Evolutionary conservation across 2,329 filamentous ascomycete genomes (phyloP), one percentile per base, ranked within the genome.

Genomic region (Botrytis sinoallii): DNA sequence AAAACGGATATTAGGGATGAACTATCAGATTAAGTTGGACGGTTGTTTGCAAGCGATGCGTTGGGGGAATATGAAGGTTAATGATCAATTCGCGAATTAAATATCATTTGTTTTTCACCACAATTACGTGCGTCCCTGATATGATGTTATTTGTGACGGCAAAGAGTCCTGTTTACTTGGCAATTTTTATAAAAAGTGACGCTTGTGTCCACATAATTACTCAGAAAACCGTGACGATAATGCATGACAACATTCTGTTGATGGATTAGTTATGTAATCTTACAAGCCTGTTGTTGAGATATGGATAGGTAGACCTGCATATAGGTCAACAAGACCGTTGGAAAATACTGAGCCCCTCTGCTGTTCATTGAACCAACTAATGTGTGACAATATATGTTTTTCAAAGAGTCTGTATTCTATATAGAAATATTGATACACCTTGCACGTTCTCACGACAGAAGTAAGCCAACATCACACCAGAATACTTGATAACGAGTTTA

Each of bases 1-100:
- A 46, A 65, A 65, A 57, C 18, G 52, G 70, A 72, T 67, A 72
- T 66, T 46, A 67, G 70, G 70, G 60, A 67, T 72, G 70, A 72
- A 52, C 25, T 44, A 72, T 67, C 46, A 57, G 46, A 40, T 57
- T 72, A 42, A 3, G 46, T 44, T 67, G 60, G 61, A 55, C n/a
- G 63, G 59, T 46, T 57, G 18, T 32, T 57, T 69, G 35, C 48
- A 57, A 72, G 38, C 60, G 46, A 72, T 72, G 60, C 61, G 40
- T 57, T 67, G n/a, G 48, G 48, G 52, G 1, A 68, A 32, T 22
- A 42, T 32, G n/a, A 69, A 29, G 66, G 52, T 57, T 57, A 69
- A 69, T 69, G 48, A 44, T 44, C 66, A 57, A 25, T 18, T 42
- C 57, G 48, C 66, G 48, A 69, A 52, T 25, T 25, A 22, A 44